These are phyloP conservation scores for Yueomyces sinensis DNA, from an alignment of 805 yeast species.

Conservation along the genomic window DNA sequence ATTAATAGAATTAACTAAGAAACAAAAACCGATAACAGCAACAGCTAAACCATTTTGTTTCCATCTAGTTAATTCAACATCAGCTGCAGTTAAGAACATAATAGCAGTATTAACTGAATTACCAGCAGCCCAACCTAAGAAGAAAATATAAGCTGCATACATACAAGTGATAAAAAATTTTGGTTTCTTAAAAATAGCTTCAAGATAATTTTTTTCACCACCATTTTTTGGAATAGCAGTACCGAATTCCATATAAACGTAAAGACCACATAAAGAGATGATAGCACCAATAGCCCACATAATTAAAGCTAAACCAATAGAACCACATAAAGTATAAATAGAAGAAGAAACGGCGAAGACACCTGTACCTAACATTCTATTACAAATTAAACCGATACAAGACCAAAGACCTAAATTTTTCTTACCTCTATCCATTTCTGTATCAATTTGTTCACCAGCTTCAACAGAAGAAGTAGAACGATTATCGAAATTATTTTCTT, in stretches of 20 bases:
- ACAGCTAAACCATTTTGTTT: slow-evolving; percentile 65
- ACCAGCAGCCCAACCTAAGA: slow-evolving; percentile 80
- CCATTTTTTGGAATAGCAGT: slow-evolving; percentile 70
- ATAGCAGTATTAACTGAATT: slow-evolving; percentile 72
- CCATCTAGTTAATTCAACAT: slow-evolving; percentile 56
- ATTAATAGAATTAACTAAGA: slow-evolving; percentile 44
- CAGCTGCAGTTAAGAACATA: slow-evolving; percentile 64
- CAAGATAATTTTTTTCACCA: slow-evolving; percentile 75
- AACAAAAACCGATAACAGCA: slow-evolving; percentile 60
- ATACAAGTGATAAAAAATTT: slow-evolving; percentile 50
- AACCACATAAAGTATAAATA: slow-evolving; percentile 38
- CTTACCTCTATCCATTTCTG: slow-evolving; percentile 29
- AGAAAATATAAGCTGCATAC: slow-evolving; percentile 58
- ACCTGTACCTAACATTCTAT: slow-evolving; percentile 67
- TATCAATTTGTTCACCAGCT: slow-evolving; percentile 19
- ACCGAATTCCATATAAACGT: slow-evolving; percentile 73
- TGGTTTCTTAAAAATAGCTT: slow-evolving; percentile 56
- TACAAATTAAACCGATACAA: slow-evolving; percentile 52
- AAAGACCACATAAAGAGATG: slow-evolving; percentile 50
- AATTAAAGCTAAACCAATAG: slow-evolving; percentile 58
- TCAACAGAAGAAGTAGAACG: slow-evolving; percentile 9
- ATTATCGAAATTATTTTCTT: background rate
- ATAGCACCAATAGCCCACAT: slow-evolving; percentile 67
- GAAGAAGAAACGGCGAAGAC: slow-evolving; percentile 60
- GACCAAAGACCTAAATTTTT: slow-evolving; percentile 38